Evolutionary conservation across 345 rosid species (phyloP).

Genomic region (Salix brachista): DNA sequence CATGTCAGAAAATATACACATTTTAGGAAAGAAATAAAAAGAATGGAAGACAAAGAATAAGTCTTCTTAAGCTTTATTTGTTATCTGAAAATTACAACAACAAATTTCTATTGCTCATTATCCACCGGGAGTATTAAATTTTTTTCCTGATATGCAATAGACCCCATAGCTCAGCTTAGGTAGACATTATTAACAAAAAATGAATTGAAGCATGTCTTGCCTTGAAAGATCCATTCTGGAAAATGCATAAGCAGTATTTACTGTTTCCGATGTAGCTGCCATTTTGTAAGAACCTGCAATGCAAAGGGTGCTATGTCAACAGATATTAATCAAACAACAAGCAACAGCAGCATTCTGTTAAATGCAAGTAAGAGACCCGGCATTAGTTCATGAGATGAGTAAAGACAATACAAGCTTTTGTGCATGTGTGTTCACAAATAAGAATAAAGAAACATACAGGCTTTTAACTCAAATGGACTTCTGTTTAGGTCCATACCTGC

Average conservation of each 20-base stretch:
- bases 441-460: background rate
- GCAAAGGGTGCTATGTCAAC: conserved; percentile 3
- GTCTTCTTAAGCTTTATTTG: background rate
- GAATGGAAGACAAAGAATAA: conserved; percentile 1
- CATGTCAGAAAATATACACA: conserved; percentile 3
- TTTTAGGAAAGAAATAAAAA: background rate
- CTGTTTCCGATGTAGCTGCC: conserved; percentile 53
- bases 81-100: background rate
- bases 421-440: background rate
- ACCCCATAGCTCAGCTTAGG: background rate
- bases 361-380: too few relatives aligned
- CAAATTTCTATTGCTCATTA: background rate
- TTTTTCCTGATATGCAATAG: background rate
- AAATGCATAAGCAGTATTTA: conserved; percentile 73
- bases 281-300: conserved; percentile 69
- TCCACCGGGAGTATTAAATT: background rate
- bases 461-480: background rate
- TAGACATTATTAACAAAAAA: background rate
- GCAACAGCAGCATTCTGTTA: background rate
- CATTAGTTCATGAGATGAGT: background rate
- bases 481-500: conserved; percentile 48
- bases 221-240: conserved; percentile 91
- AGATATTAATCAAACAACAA: background rate
- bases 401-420: too few relatives aligned
- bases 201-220: conserved; percentile 31